A percentile compares a stretch with the other conserved stretches of the same genome.
These are phyloP conservation scores for Misopates orontium DNA, from an alignment of 257 asterid species.

Conservation along the genomic window DNA sequence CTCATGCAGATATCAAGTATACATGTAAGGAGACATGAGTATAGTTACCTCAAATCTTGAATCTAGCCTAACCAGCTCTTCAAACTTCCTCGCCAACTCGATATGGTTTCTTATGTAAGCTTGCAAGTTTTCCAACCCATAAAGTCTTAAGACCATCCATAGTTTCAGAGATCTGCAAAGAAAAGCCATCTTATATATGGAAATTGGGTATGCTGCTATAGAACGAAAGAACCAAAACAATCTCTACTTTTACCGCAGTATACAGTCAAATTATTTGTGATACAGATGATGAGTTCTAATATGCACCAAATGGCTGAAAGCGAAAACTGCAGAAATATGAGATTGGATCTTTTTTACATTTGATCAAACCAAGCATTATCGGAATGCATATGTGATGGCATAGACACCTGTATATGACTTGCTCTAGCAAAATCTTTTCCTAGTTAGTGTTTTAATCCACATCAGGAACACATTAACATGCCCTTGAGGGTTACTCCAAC, in stretches of 20 bases:
- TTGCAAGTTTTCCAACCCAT: constrained; percentile 86
- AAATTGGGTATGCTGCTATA: constrained; percentile 1
- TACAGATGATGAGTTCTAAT: not conserved
- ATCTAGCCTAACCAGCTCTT: constrained; percentile 70
- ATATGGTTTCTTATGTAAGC: constrained; percentile 83
- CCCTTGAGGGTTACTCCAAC: not conserved
- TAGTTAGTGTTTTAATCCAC: no score
- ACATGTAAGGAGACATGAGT: not conserved
- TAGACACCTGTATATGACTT: no score
- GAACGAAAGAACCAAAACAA: not conserved
- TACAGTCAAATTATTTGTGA: not conserved
- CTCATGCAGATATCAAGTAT: not conserved
- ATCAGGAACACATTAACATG: no score
- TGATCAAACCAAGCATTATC: no score
- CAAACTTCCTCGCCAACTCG: constrained; percentile 68
- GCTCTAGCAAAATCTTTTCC: no score
- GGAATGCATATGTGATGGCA: no score
- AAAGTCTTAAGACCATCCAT: constrained; percentile 94
- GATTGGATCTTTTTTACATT: no score
- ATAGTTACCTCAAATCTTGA: constrained; percentile 82
- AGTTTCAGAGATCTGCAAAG: constrained; percentile 79
- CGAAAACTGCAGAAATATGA: no score
- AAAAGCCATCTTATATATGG: constrained; percentile 21
- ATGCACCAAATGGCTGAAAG: not conserved
- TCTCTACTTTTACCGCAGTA: not conserved